These are phyloP conservation scores for Simmondsia chinensis DNA, from an alignment of 148 eudicot genomes.

Conservation along the genomic window DNA sequence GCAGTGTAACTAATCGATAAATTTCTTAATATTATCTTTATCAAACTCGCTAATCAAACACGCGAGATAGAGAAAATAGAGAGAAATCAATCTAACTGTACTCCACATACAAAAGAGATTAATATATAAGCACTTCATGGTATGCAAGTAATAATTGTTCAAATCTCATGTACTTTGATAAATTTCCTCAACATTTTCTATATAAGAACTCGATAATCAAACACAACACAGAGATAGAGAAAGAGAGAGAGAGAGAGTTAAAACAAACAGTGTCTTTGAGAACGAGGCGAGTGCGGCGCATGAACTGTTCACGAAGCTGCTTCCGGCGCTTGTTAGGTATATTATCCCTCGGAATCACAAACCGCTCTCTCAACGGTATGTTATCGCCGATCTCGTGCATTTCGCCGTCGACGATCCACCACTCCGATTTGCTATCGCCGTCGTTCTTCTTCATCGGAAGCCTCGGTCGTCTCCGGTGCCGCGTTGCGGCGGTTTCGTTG, in stretches of 20 bases:
- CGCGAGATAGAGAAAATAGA: too few species aligned
- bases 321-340: slow-evolving; percentile 78
- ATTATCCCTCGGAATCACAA: slow-evolving; percentile 82
- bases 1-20: too few species aligned
- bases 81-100: too few species aligned
- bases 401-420: slow-evolving; percentile 98
- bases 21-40: too few species aligned
- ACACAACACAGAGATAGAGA: background rate
- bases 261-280: slow-evolving; percentile 55
- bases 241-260: background rate
- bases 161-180: too few species aligned
- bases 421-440: slow-evolving; percentile 63
- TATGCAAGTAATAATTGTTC: too few species aligned
- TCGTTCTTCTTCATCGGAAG: slow-evolving; percentile 25
- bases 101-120: too few species aligned
- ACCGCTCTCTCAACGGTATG: slow-evolving; percentile 74
- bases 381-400: slow-evolving; percentile 97
- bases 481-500: slow-evolving; percentile 25
- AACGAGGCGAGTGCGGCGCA: slow-evolving; percentile 98
- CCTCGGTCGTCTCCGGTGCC: slow-evolving; percentile 42
- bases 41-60: too few species aligned
- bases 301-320: slow-evolving; percentile 93
- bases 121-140: too few species aligned
- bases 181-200: too few species aligned
- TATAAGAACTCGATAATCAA: background rate